These are phyloP conservation scores for Candida pini DNA, from an alignment of 805 yeast species.

Conservation along the genomic window DNA sequence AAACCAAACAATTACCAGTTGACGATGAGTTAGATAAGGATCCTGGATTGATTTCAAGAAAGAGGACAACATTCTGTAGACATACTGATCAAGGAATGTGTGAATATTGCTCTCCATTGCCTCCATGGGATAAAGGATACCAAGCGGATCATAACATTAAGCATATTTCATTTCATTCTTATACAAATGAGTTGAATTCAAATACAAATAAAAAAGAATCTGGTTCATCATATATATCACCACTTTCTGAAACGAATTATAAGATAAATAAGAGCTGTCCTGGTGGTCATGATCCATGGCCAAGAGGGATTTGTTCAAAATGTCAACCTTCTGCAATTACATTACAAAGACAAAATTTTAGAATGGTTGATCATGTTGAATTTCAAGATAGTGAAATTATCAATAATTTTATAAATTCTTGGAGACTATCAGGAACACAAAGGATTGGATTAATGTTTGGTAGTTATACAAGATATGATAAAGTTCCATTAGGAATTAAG, in stretches of 20 bases:
- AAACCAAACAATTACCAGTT: slow-evolving; percentile 47
- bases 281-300: slow-evolving; percentile 90
- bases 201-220: slow-evolving; percentile 54
- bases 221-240: slow-evolving; percentile 69
- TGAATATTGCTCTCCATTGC: slow-evolving; percentile 91
- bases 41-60: slow-evolving; percentile 69
- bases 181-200: slow-evolving; percentile 68
- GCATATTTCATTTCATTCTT: slow-evolving; percentile 82
- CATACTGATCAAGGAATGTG: slow-evolving; percentile 97
- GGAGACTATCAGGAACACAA: slow-evolving; percentile 88
- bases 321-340: slow-evolving; percentile 97
- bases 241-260: slow-evolving; percentile 68
- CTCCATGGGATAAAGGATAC: slow-evolving; percentile 87
- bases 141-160: slow-evolving; percentile 72
- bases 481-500: slow-evolving; percentile 88
- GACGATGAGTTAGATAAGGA: slow-evolving; percentile 62
- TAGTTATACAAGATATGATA: slow-evolving; percentile 65
- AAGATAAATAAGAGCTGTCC: slow-evolving; percentile 59
- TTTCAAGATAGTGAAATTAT: slow-evolving; percentile 69
- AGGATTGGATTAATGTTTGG: slow-evolving; percentile 86
- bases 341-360: slow-evolving; percentile 77
- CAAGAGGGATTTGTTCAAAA: slow-evolving; percentile 88
- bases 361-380: slow-evolving; percentile 98
- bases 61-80: slow-evolving; percentile 59
- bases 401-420: slow-evolving; percentile 79